A percentile compares a stretch with the other conserved stretches of the same genome.
Evolutionary conservation across 148 eudicot genomes (phyloP).

Genomic region (Vaccinium macrocarpon): DNA sequence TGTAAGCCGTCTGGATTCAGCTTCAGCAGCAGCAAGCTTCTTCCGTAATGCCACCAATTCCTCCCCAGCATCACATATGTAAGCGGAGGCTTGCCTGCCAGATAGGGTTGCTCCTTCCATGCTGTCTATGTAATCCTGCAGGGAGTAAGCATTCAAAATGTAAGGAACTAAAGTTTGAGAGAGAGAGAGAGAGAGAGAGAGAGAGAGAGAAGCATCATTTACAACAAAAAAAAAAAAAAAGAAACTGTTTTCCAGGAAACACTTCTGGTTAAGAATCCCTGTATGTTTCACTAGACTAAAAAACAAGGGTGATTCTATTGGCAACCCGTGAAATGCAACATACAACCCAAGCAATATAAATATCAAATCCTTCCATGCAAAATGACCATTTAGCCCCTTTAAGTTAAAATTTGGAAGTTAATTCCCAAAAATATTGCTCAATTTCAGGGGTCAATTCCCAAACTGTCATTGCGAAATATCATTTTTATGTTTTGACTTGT

Average conservation of each 20-base stretch:
- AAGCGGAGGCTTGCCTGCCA: slow-evolving; percentile 91
- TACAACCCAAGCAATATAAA: too few species aligned
- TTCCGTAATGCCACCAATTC: slow-evolving; percentile 56
- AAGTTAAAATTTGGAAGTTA: too few species aligned
- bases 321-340: too few species aligned
- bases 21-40: slow-evolving; percentile 35
- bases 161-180: background rate
- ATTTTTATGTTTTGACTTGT: too few species aligned
- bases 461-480: too few species aligned
- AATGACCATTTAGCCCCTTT: too few species aligned
- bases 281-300: background rate
- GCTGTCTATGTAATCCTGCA: slow-evolving; percentile 94
- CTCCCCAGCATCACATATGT: slow-evolving; percentile 85
- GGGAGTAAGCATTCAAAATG: background rate
- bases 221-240: background rate
- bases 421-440: too few species aligned
- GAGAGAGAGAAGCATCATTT: background rate
- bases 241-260: background rate
- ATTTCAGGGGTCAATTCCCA: too few species aligned
- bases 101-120: slow-evolving; percentile 99
- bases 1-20: slow-evolving; percentile 35
- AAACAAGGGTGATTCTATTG: too few species aligned
- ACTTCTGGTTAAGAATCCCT: background rate
- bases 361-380: too few species aligned
- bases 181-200: background rate